Conservation (phyloP, 2,329 filamentous ascomycete species). For the Arthrobotrys sinensis region DNA sequence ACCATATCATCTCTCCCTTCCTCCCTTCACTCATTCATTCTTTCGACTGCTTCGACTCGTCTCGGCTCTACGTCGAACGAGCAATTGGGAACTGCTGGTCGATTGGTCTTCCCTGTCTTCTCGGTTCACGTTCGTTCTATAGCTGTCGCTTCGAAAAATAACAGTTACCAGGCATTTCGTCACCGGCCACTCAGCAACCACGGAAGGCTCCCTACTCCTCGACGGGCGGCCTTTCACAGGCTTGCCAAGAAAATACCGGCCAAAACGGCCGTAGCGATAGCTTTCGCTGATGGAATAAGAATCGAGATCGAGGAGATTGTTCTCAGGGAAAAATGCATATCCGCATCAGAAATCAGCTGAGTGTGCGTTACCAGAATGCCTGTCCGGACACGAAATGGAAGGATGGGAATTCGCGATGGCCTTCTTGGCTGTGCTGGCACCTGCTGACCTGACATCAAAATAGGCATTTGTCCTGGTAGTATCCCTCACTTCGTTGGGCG, state of each 20-base stretch:
- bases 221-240: slow-evolving; percentile 53
- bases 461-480: slow-evolving; percentile 59
- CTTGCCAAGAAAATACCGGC: slow-evolving; percentile 38
- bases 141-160: not conserved
- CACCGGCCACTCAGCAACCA: slow-evolving; percentile 14
- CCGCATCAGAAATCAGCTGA: slow-evolving; percentile 58
- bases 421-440: not conserved
- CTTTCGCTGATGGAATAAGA: slow-evolving; percentile 17
- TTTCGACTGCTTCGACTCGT: not conserved
- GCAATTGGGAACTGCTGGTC: not conserved
- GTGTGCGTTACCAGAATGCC: slow-evolving; percentile 35
- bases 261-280: slow-evolving; percentile 23
- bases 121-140: not conserved
- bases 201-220: slow-evolving; percentile 23
- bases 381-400: not conserved
- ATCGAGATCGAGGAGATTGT: slow-evolving; percentile 3
- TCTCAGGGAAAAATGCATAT: slow-evolving; percentile 45
- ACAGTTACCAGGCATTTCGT: not conserved
- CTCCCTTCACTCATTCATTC: not conserved
- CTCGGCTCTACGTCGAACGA: not conserved
- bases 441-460: slow-evolving; percentile 12
- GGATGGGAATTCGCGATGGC: slow-evolving; percentile 9
- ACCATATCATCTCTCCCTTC: slow-evolving; percentile 1
- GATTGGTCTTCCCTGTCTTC: not conserved
- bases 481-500: slow-evolving; percentile 58